Percentiles rank a stretch among this genome's conserved stretches.
phyloP scores from a whole-genome alignment of 1,139 yeast species.

The Diutina rugosa region DNA sequence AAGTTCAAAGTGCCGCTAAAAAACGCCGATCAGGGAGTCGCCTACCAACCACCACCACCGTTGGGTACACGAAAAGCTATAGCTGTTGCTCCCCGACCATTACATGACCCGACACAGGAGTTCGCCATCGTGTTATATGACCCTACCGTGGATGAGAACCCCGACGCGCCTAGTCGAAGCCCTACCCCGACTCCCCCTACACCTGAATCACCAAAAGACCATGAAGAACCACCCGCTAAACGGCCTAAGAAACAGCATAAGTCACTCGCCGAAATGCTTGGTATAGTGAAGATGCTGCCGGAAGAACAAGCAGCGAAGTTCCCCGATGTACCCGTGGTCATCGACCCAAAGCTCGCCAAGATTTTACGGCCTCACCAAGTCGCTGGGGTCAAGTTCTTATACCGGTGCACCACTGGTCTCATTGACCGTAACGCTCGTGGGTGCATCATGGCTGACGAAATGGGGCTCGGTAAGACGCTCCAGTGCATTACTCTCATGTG shows the following conservation, averaged over 20 bases:
- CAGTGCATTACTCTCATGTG: conserved; percentile 91
- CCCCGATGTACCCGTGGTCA: conserved; percentile 90
- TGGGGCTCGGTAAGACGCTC: conserved; percentile 94
- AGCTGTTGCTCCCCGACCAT: conserved; percentile 69
- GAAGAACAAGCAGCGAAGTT: conserved; percentile 32
- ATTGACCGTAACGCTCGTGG: conserved; percentile 84
- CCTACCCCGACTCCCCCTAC: neutral
- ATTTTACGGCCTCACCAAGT: conserved; percentile 92
- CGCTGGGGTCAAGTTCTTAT: conserved; percentile 86
- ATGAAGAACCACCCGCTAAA: conserved; percentile 13
- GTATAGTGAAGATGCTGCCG: conserved; percentile 39
- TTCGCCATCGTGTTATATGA: conserved; percentile 91
- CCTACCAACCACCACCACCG: conserved; percentile 44
- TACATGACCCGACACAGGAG: conserved; percentile 89
- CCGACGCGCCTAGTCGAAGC: conserved; percentile 11
- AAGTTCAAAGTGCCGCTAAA: neutral
- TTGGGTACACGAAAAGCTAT: conserved; percentile 68
- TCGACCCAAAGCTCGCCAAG: conserved; percentile 79
- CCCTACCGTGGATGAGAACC: conserved; percentile 74
- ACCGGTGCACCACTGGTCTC: conserved; percentile 82
- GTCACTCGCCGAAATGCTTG: conserved; percentile 71
- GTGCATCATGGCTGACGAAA: conserved; percentile 98
- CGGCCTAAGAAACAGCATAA: conserved; percentile 34
- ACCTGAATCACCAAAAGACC: conserved; percentile 4
- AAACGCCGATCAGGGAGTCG: neutral